Percentiles rank a stretch among this genome's conserved stretches.
Conservation (phyloP, 352 stramenopile species). For the Pythium pectinolyticum region DNA sequence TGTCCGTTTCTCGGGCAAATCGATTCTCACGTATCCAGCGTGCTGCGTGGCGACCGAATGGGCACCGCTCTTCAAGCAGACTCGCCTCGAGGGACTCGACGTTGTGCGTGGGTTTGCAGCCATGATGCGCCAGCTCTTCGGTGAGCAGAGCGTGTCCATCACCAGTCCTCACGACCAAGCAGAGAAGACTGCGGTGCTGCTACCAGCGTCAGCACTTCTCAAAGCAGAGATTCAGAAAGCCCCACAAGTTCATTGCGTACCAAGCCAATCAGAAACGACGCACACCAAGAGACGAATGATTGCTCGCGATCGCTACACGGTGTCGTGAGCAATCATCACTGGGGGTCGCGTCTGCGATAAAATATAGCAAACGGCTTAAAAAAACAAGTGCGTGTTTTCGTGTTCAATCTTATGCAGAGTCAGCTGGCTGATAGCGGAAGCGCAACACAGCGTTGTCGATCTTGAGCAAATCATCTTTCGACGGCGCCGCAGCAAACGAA, state of each 20-base stretch:
- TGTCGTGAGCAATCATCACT: neutral
- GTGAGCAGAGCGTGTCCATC: slow-evolving; percentile 15
- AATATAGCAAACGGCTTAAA: neutral
- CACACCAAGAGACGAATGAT: slow-evolving; percentile 24
- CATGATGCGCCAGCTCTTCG: slow-evolving; percentile 34
- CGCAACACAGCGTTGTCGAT: slow-evolving; percentile 62
- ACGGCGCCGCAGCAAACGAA: slow-evolving; percentile 30
- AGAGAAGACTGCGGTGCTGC: slow-evolving; percentile 21
- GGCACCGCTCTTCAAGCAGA: slow-evolving; percentile 39
- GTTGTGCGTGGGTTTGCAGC: slow-evolving; percentile 31
- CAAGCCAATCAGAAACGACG: neutral
- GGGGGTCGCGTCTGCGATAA: too few species aligned
- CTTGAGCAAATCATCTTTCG: slow-evolving; percentile 46
- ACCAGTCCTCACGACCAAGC: slow-evolving; percentile 20
- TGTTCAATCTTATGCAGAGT: neutral
- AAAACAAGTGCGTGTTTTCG: neutral
- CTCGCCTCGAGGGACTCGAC: slow-evolving; percentile 32
- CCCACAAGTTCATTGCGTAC: neutral
- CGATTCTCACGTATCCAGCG: slow-evolving; percentile 41
- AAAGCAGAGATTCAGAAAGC: neutral
- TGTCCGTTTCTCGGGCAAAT: slow-evolving; percentile 36
- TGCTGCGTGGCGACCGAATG: slow-evolving; percentile 41
- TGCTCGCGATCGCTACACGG: slow-evolving; percentile 9
- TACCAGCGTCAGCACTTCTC: slow-evolving; percentile 30
- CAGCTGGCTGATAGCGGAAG: slow-evolving; percentile 48